Percentiles rank a stretch among this genome's conserved stretches.
Conservation (phyloP, 768 basidiomycete genomes). For the Dacryopinax primogenitus region DNA sequence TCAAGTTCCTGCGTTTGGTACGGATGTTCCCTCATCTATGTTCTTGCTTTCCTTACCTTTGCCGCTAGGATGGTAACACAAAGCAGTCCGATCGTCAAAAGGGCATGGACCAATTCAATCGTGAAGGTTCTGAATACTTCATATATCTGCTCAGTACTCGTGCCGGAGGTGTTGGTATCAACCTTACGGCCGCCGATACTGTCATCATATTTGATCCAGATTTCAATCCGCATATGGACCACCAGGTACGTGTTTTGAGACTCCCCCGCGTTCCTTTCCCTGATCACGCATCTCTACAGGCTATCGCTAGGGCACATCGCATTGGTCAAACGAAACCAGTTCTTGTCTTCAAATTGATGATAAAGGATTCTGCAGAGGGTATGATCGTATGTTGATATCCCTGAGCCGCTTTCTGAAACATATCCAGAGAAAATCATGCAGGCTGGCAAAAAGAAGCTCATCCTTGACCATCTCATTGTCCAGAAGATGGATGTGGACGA, state of each 20-base stretch:
- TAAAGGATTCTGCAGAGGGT: constrained; percentile 89
- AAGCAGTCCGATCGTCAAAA: constrained; percentile 78
- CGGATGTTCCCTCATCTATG: constrained; percentile 17
- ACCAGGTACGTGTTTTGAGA: constrained; percentile 60
- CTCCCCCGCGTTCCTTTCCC: neutral
- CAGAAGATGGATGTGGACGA: constrained; percentile 87
- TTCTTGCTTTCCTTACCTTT: constrained; percentile 7
- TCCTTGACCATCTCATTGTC: constrained; percentile 88
- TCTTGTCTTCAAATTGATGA: constrained; percentile 90
- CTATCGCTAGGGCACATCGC: constrained; percentile 86
- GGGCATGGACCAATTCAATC: constrained; percentile 91
- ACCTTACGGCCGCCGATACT: constrained; percentile 83
- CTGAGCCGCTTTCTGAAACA: neutral
- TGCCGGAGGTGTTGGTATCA: constrained; percentile 81
- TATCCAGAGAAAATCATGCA: constrained; percentile 73
- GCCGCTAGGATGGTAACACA: constrained; percentile 72
- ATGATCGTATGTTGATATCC: constrained; percentile 5
- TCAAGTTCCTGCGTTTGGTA: constrained; percentile 68
- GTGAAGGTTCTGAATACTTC: constrained; percentile 70
- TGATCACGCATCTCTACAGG: constrained; percentile 35
- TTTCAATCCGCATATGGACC: constrained; percentile 88
- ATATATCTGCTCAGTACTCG: constrained; percentile 86
- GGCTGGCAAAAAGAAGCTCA: constrained; percentile 88
- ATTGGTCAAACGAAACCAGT: constrained; percentile 93
- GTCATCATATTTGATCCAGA: constrained; percentile 91